phyloP scores from a whole-genome alignment of 306 rosid species.

The Prunus fruticosa region DNA sequence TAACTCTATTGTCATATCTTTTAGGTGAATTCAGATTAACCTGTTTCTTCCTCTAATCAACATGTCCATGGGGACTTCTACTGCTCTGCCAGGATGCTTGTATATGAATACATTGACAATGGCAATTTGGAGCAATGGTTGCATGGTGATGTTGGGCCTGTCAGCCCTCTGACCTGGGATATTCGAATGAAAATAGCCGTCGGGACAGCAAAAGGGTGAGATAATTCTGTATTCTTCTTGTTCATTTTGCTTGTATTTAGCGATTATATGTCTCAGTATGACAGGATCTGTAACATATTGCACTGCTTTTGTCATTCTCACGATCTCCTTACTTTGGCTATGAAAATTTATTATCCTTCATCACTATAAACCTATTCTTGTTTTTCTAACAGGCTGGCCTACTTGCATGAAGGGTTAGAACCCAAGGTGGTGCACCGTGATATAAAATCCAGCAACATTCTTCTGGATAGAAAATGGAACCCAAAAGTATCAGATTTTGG shows the following conservation, averaged over 20 bases:
- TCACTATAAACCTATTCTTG: slow-evolving; percentile 10
- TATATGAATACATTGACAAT: slow-evolving; percentile 85
- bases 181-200: slow-evolving; percentile 79
- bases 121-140: slow-evolving; percentile 99
- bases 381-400: slow-evolving; percentile 65
- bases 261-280: not conserved
- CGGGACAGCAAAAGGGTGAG: slow-evolving; percentile 92
- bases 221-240: slow-evolving; percentile 3
- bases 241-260: slow-evolving; percentile 2
- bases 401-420: slow-evolving; percentile 95
- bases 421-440: slow-evolving; percentile 99
- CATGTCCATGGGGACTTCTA: not conserved
- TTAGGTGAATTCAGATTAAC: not conserved
- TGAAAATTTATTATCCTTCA: not conserved
- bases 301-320: not conserved
- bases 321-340: not conserved
- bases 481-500: slow-evolving; percentile 96
- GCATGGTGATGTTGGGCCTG: slow-evolving; percentile 90
- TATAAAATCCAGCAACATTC: slow-evolving; percentile 92
- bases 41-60: not conserved
- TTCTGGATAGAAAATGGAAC: slow-evolving; percentile 85
- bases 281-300: not conserved
- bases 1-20: slow-evolving; percentile 25
- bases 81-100: slow-evolving; percentile 71
- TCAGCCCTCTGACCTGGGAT: slow-evolving; percentile 93